These are phyloP conservation scores for Aspergillus sp. DNA, from an alignment of 2,329 filamentous ascomycete genomes.

Conservation along the genomic window DNA sequence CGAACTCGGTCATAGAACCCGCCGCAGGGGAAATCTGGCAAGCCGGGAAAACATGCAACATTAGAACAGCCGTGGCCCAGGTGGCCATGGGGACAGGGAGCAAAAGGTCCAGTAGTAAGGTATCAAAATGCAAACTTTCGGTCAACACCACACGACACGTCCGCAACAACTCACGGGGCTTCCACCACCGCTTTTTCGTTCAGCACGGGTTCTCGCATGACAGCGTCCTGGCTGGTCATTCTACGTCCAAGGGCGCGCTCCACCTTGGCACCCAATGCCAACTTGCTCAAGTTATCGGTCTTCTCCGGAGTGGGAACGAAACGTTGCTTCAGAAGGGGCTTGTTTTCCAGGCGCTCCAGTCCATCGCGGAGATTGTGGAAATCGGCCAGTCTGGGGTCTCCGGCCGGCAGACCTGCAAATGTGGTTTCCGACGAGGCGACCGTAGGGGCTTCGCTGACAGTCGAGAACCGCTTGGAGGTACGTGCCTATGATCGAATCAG, in stretches of 20 bases:
- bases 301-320: slow-evolving; percentile 79
- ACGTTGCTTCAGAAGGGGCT: slow-evolving; percentile 78
- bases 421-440: slow-evolving; percentile 51
- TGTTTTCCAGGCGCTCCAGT: slow-evolving; percentile 86
- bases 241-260: slow-evolving; percentile 82
- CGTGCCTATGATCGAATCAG: slow-evolving; percentile 43
- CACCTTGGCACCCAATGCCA: slow-evolving; percentile 85
- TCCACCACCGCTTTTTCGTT: slow-evolving; percentile 40
- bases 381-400: slow-evolving; percentile 59
- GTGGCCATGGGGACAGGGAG: slow-evolving; percentile 9
- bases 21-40: slow-evolving; percentile 12
- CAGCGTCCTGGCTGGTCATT: slow-evolving; percentile 84
- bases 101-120: slow-evolving; percentile 11
- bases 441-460: slow-evolving; percentile 52
- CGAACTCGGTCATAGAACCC: slow-evolving; percentile 21
- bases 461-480: slow-evolving; percentile 56
- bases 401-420: slow-evolving; percentile 40
- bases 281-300: slow-evolving; percentile 77
- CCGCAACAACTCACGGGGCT: slow-evolving; percentile 20
- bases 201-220: slow-evolving; percentile 66
- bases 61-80: background rate
- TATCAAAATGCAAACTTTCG: slow-evolving; percentile 4
- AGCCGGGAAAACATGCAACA: slow-evolving; percentile 4
- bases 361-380: slow-evolving; percentile 77
- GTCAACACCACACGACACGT: slow-evolving; percentile 7